A percentile compares a stretch with the other conserved stretches of the same genome.
These are phyloP conservation scores for Drosera capensis DNA, from an alignment of 148 eudicot genomes.

Conservation along the genomic window DNA sequence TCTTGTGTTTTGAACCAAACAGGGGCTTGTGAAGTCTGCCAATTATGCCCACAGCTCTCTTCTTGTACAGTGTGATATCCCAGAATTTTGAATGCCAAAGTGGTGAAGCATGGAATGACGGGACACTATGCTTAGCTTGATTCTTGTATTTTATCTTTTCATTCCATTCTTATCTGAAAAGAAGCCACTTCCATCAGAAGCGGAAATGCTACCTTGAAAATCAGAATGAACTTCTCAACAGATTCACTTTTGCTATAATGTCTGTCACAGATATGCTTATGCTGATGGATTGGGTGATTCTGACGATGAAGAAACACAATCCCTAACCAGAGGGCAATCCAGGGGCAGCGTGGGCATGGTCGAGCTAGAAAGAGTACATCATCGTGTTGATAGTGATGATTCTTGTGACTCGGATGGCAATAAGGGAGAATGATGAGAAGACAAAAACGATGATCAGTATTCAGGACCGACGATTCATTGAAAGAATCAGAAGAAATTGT, in stretches of 20 bases:
- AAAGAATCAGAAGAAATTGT: not conserved
- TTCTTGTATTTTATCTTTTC: not conserved
- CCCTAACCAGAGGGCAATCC: constrained; percentile 30
- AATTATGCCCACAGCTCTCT: not conserved
- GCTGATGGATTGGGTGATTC: constrained; percentile 44
- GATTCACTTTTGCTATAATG: not conserved
- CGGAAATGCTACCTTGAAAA: not conserved
- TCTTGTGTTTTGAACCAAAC: not conserved
- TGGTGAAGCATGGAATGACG: too few species aligned
- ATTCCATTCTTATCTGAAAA: not conserved
- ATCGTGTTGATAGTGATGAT: constrained; percentile 14
- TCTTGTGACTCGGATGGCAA: constrained; percentile 45
- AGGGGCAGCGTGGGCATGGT: constrained; percentile 61
- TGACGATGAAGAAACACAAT: constrained; percentile 65
- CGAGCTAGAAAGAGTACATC: constrained; percentile 33
- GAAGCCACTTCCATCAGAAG: too few species aligned
- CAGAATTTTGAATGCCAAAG: too few species aligned
- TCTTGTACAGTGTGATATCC: not conserved
- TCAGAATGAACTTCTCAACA: not conserved
- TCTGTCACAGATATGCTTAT: constrained; percentile 57
- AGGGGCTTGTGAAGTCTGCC: too few species aligned
- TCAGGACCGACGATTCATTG: too few species aligned
- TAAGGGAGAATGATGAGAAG: constrained; percentile 21
- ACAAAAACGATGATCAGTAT: not conserved
- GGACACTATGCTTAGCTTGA: too few species aligned